phyloP scores from a whole-genome alignment of 2,329 filamentous ascomycete species.

The Fusarium sp. region DNA sequence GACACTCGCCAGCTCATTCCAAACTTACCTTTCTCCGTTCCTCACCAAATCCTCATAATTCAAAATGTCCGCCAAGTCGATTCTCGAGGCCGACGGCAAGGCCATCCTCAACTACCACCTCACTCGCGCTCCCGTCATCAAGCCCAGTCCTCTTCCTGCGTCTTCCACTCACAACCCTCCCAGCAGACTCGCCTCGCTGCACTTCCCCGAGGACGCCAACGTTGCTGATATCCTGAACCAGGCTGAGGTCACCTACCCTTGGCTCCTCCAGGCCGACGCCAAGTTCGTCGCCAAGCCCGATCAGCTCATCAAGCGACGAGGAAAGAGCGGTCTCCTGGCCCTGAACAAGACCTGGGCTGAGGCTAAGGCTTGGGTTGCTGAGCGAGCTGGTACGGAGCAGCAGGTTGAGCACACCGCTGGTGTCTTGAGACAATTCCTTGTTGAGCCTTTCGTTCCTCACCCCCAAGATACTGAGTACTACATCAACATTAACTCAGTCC shows the following conservation, averaged over 20 bases:
- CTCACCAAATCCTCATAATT: constrained; percentile 45
- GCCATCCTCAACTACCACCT: constrained; percentile 99
- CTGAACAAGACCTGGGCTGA: constrained; percentile 98
- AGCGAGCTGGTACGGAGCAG: constrained; percentile 90
- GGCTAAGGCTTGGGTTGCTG: constrained; percentile 92
- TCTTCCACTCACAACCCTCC: constrained; percentile 92
- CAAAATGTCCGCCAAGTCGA: constrained; percentile 81
- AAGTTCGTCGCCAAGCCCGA: constrained; percentile 99
- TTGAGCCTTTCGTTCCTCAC: constrained; percentile 98
- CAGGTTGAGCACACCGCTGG: constrained; percentile 93
- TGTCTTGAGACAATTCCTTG: constrained; percentile 92
- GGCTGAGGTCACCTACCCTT: constrained; percentile 96
- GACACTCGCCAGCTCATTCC: constrained; percentile 47
- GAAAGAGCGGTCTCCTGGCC: constrained; percentile 96
- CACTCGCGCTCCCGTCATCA: constrained; percentile 96
- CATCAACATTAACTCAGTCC: constrained; percentile 99
- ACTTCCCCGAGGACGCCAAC: constrained; percentile 91
- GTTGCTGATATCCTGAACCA: constrained; percentile 89
- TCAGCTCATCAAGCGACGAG: constrained; percentile 99
- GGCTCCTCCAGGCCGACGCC: constrained; percentile 84
- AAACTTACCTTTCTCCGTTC: constrained; percentile 39
- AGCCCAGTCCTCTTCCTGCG: constrained; percentile 91
- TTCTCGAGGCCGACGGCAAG: constrained; percentile 99
- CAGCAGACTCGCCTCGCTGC: constrained; percentile 88
- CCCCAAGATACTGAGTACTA: constrained; percentile 97